Conservation (phyloP, 2,329 filamentous ascomycete species). For the Neofusicoccum sp. region DNA sequence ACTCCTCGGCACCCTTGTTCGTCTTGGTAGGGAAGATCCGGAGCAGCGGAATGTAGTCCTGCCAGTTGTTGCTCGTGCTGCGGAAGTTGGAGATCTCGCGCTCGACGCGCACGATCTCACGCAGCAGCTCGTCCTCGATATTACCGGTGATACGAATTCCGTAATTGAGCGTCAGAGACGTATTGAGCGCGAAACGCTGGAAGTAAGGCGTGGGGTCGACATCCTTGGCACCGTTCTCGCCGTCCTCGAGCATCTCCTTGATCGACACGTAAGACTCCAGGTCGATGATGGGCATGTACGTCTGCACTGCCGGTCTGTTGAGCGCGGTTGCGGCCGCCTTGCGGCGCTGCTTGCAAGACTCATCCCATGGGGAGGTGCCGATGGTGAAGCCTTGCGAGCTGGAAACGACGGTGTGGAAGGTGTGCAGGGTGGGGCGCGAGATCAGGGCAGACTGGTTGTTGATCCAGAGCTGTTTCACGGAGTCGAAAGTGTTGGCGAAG, state of each 20-base stretch:
- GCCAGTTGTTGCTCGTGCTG: constrained; percentile 80
- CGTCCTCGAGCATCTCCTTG: constrained; percentile 69
- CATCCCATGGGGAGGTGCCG: constrained; percentile 82
- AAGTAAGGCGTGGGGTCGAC: constrained; percentile 75
- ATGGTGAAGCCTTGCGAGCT: constrained; percentile 79
- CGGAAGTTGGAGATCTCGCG: constrained; percentile 75
- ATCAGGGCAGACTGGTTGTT: constrained; percentile 77
- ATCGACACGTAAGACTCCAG: constrained; percentile 73
- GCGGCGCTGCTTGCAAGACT: constrained; percentile 74
- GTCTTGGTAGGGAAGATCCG: constrained; percentile 66
- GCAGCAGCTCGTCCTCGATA: constrained; percentile 66
- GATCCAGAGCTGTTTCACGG: constrained; percentile 75
- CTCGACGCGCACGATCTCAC: constrained; percentile 76
- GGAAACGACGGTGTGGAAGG: constrained; percentile 79
- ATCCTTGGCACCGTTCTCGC: constrained; percentile 62
- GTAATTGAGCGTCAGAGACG: constrained; percentile 77
- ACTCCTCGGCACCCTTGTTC: constrained; percentile 61
- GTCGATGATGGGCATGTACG: constrained; percentile 82
- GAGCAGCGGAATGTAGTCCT: constrained; percentile 79
- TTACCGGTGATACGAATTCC: constrained; percentile 74
- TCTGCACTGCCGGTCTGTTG: constrained; percentile 74
- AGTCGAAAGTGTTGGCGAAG: constrained; percentile 77
- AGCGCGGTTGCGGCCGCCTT: constrained; percentile 79
- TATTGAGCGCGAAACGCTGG: constrained; percentile 75
- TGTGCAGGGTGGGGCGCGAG: constrained; percentile 76